A percentile compares a stretch with the other conserved stretches of the same genome.
phyloP scores from a whole-genome alignment of 1,284 basidiomycete species.

The Trametes pubescens region DNA sequence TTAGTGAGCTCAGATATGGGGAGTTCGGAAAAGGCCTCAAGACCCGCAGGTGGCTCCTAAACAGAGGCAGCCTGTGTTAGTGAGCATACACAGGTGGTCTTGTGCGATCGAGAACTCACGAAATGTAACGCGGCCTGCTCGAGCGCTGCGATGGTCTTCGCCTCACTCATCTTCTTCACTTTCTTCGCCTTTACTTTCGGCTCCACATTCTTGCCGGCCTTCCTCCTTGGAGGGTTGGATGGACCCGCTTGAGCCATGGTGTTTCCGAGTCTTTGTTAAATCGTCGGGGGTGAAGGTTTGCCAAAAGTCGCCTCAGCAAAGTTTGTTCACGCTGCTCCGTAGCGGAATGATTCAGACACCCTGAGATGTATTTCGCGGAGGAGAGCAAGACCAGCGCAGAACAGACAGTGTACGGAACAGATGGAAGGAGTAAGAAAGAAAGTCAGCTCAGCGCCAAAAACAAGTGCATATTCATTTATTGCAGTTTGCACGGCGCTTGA shows the following conservation, averaged over 20 bases:
- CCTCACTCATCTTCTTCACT: conserved; percentile 57
- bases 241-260: conserved; percentile 44
- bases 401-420: too few species aligned
- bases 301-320: too few species aligned
- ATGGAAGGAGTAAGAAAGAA: too few species aligned
- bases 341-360: too few species aligned
- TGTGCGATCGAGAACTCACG: conserved; percentile 51
- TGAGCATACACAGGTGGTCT: conserved; percentile 21
- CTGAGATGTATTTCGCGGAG: too few species aligned
- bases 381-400: too few species aligned
- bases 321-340: too few species aligned
- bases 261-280: not conserved
- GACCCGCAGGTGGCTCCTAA: conserved; percentile 56
- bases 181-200: conserved; percentile 43
- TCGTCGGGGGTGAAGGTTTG: too few species aligned
- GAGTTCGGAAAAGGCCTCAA: conserved; percentile 68
- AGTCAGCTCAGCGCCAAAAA: too few species aligned
- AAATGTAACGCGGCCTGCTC: conserved; percentile 62
- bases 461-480: too few species aligned
- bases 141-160: conserved; percentile 61
- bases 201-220: conserved; percentile 30
- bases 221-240: conserved; percentile 33
- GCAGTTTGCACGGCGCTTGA: too few species aligned
- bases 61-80: conserved; percentile 31
- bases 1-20: conserved; percentile 77